These are phyloP conservation scores for Camelina sativa DNA, from an alignment of 345 rosid genomes.

Conservation along the genomic window DNA sequence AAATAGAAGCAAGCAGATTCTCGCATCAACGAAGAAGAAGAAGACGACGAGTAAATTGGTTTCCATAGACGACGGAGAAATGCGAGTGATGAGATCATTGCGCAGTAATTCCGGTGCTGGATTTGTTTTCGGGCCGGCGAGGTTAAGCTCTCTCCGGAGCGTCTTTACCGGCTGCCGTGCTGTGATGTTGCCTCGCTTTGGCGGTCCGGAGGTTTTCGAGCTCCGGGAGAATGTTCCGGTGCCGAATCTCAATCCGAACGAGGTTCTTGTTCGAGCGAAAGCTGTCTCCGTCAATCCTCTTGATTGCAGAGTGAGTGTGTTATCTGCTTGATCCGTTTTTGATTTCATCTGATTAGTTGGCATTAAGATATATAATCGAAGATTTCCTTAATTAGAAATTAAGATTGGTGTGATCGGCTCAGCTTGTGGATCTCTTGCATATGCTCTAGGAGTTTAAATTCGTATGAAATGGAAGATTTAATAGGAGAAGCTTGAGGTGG, in stretches of 20 bases:
- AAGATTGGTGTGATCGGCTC: background rate
- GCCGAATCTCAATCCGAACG: slow-evolving; percentile 74
- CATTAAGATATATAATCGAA: slow-evolving; percentile 21
- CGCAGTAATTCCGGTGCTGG: slow-evolving; percentile 6
- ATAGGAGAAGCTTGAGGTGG: too few relatives aligned
- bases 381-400: background rate
- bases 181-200: slow-evolving; percentile 83
- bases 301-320: slow-evolving; percentile 82
- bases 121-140: slow-evolving; percentile 32
- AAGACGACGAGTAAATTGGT: slow-evolving; percentile 29
- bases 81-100: slow-evolving; percentile 42
- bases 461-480: too few relatives aligned
- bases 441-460: background rate
- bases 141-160: slow-evolving; percentile 46
- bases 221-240: slow-evolving; percentile 72
- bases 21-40: slow-evolving; percentile 39
- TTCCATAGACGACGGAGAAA: slow-evolving; percentile 31
- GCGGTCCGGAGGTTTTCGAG: slow-evolving; percentile 88
- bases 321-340: slow-evolving; percentile 24
- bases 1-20: slow-evolving; percentile 24
- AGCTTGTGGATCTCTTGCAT: slow-evolving; percentile 18
- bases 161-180: slow-evolving; percentile 78
- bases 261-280: slow-evolving; percentile 81
- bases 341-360: slow-evolving; percentile 21
- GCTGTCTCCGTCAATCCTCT: slow-evolving; percentile 96